Evolutionary conservation across 1,284 basidiomycete genomes (phyloP).

Genomic region (Tylopilus sp.): DNA sequence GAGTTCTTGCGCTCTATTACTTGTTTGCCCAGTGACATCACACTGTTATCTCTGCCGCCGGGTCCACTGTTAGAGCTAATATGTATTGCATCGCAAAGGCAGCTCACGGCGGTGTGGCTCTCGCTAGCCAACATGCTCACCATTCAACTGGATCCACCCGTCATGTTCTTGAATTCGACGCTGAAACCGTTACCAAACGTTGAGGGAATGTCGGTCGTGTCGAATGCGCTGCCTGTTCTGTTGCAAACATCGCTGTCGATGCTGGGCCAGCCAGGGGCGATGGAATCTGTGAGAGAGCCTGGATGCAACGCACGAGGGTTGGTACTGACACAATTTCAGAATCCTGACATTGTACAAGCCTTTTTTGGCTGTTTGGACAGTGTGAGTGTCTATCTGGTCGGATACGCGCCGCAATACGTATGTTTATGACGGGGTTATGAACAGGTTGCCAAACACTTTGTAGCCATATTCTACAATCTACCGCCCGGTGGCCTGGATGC

Average conservation of each 20-base stretch:
- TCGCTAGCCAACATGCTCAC: slow-evolving; percentile 74
- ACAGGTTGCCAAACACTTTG: slow-evolving; percentile 73
- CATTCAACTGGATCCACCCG: slow-evolving; percentile 74
- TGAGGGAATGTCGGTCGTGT: slow-evolving; percentile 46
- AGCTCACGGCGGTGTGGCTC: slow-evolving; percentile 81
- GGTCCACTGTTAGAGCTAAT: slow-evolving; percentile 76
- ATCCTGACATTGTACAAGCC: slow-evolving; percentile 85
- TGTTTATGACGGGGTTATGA: neutral
- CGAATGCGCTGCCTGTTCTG: slow-evolving; percentile 54
- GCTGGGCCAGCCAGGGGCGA: slow-evolving; percentile 57
- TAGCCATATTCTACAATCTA: slow-evolving; percentile 64
- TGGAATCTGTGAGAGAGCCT: slow-evolving; percentile 58
- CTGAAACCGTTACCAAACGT: slow-evolving; percentile 40
- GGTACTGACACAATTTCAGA: slow-evolving; percentile 40
- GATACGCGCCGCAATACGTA: neutral
- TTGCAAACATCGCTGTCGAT: slow-evolving; percentile 57
- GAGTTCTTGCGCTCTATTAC: slow-evolving; percentile 82
- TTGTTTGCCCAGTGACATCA: slow-evolving; percentile 65
- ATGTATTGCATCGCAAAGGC: slow-evolving; percentile 68
- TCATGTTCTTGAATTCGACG: slow-evolving; percentile 42
- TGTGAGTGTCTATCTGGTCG: slow-evolving; percentile 38
- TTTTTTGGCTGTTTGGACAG: slow-evolving; percentile 80
- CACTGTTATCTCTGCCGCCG: slow-evolving; percentile 74
- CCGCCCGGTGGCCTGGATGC: slow-evolving; percentile 65
- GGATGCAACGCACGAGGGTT: neutral